A percentile compares a stretch with the other conserved stretches of the same genome.
Conservation (phyloP, 306 rosid species). For the Dalbergia cultrata region DNA sequence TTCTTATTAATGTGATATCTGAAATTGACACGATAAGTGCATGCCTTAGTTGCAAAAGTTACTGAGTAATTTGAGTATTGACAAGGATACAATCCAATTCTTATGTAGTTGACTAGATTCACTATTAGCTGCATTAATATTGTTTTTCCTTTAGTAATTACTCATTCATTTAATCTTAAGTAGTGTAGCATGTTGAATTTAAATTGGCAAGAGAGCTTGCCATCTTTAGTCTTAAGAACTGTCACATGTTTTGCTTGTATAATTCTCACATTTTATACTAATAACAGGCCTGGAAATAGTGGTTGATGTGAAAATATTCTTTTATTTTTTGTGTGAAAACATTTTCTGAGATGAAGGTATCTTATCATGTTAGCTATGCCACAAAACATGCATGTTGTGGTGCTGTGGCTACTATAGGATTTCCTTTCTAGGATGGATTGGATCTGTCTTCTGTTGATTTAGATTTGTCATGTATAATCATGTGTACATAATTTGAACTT, state of each 20-base stretch:
- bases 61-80: background rate
- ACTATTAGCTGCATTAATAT: background rate
- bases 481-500: background rate
- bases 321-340: background rate
- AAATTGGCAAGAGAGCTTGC: background rate
- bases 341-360: constrained; percentile 13
- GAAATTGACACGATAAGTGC: constrained; percentile 20
- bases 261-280: background rate
- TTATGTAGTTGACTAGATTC: constrained; percentile 17
- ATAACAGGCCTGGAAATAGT: constrained; percentile 13
- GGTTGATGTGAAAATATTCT: background rate
- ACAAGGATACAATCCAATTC: constrained; percentile 16
- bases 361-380: background rate
- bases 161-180: background rate
- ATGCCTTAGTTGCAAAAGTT: constrained; percentile 24
- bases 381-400: background rate
- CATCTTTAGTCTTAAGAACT: constrained; percentile 4
- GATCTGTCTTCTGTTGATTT: constrained; percentile 3
- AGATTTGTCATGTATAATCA: background rate
- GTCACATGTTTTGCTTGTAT: background rate
- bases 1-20: constrained; percentile 36
- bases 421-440: background rate
- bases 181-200: background rate
- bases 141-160: background rate
- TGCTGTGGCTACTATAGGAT: background rate